These are phyloP conservation scores for Diaporthe batatas DNA, from an alignment of 2,329 filamentous ascomycete species.

Conservation along the genomic window DNA sequence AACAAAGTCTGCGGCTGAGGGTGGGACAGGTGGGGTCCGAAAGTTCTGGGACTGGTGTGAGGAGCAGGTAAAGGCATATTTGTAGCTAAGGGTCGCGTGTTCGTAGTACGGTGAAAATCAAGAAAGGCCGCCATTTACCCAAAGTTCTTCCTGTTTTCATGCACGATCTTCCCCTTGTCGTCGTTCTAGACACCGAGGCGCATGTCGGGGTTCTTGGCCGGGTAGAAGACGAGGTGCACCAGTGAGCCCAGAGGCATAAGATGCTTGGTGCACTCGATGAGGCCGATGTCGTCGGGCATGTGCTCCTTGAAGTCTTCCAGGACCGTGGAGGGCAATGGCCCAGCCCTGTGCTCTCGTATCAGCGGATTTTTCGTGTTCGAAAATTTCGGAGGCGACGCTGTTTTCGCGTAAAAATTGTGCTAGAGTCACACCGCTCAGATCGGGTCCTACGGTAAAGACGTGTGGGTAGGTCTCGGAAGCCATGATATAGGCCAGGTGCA, in stretches of 20 bases:
- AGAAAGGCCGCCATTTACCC: too few species aligned
- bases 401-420: too few species aligned
- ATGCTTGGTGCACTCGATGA: constrained; percentile 44
- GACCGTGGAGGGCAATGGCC: too few species aligned
- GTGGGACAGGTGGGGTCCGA: background rate
- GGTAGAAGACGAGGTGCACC: constrained; percentile 45
- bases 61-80: background rate
- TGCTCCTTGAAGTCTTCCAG: too few species aligned
- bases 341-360: too few species aligned
- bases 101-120: too few species aligned
- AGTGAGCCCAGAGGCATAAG: constrained; percentile 46
- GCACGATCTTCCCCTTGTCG: constrained; percentile 49
- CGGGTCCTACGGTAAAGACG: too few species aligned
- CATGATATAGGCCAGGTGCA: too few species aligned
- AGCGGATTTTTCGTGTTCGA: too few species aligned
- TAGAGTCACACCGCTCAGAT: too few species aligned
- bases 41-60: constrained; percentile 8
- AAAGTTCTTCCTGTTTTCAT: constrained; percentile 50
- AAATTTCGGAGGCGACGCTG: too few species aligned
- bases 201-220: constrained; percentile 30
- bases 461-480: too few species aligned
- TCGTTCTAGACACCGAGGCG: constrained; percentile 46
- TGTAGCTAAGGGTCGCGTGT: background rate
- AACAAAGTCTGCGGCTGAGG: background rate
- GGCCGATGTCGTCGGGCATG: constrained; percentile 45